Conservation (phyloP, 352 stramenopile species). For the Nothophytophthora sp. region DNA sequence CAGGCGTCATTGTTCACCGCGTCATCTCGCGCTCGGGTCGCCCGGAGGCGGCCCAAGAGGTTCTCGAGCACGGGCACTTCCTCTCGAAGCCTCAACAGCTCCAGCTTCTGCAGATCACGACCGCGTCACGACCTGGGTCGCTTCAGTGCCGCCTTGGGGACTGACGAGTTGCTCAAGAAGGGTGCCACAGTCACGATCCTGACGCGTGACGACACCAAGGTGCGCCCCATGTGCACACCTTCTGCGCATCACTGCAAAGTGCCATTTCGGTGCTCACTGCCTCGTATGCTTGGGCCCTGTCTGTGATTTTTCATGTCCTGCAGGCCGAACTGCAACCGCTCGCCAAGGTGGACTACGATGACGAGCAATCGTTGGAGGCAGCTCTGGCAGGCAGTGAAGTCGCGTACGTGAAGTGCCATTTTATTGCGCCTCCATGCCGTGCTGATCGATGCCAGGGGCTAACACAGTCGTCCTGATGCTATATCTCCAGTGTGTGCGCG, state of each 20-base stretch:
- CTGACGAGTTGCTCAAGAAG: no score
- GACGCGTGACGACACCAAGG: slow-evolving; percentile 20
- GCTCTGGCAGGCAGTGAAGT: slow-evolving; percentile 18
- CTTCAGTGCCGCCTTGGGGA: no score
- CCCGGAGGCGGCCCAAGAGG: no score
- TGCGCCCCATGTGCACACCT: background rate
- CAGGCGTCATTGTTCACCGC: no score
- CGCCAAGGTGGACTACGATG: slow-evolving; percentile 16
- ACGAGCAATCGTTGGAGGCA: slow-evolving; percentile 13
- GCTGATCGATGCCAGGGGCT: no score
- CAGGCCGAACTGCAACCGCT: slow-evolving; percentile 18
- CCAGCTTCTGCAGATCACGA: slow-evolving; percentile 3
- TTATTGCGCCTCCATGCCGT: no score
- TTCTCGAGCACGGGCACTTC: no score
- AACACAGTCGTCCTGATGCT: background rate
- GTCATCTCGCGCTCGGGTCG: no score
- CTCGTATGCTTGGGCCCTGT: no score
- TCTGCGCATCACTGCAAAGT: no score
- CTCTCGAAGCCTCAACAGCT: slow-evolving; percentile 1
- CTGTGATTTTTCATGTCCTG: background rate
- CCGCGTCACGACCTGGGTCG: slow-evolving; percentile 1
- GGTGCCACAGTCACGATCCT: no score
- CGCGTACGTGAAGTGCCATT: slow-evolving; percentile 12
- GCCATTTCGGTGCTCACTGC: no score
- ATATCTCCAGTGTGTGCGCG: slow-evolving; percentile 7